Evolutionary conservation across 164 flowering plant species (phyloP), one percentile per base, ranked within the genome.

Genomic region (Kingdonia uniflora): DNA sequence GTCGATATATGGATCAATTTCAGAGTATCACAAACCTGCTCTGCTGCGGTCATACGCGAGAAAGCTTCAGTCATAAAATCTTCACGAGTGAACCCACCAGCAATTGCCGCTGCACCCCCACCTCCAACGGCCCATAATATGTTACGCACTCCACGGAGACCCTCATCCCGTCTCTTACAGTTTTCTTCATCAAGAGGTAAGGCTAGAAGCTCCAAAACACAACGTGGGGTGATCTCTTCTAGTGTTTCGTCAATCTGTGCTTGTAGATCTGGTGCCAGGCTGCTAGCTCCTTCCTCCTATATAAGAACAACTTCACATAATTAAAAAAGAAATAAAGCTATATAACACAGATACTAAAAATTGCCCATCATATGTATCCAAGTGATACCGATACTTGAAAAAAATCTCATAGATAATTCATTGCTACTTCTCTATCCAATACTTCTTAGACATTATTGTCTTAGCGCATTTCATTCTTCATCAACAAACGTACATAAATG

Each of bases 91-190:
- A 76, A 94, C 39, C 97, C 99, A 51, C 99, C 99, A 55, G 83
- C 86, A 66, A 94, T 67, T 26, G 87, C 91, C 41, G 85, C 74
- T 15, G 97, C 99, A 62, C 95, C 95, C 24, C 95, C 95, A 47
- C 92, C 87, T 66, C 99, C 95, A 66, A 94, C 95, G 67, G 99
- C 76, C 97, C 97, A 94, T 70, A 94, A 69, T 53, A 87, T 80
- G 59, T 82, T 88, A 49, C 95, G 87, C 47, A 88, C 79, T 62
- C 95, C 92, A 56, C 79, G 94, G 56, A 94, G 89, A 51, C 96
- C 99, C 62, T 88, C 95, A 58, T 74, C 80, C 60, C 99, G 78
- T 65, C 61, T 77, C 43, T 67, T 64, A 11, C 54, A 68, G 64
- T 70, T 69, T 51, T 79, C 90, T 61, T 80, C 84, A 65, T 56